Evolutionary conservation across 768 basidiomycete species (phyloP), one percentile per base, ranked within the genome.

Genomic region (Collybia mongolica): DNA sequence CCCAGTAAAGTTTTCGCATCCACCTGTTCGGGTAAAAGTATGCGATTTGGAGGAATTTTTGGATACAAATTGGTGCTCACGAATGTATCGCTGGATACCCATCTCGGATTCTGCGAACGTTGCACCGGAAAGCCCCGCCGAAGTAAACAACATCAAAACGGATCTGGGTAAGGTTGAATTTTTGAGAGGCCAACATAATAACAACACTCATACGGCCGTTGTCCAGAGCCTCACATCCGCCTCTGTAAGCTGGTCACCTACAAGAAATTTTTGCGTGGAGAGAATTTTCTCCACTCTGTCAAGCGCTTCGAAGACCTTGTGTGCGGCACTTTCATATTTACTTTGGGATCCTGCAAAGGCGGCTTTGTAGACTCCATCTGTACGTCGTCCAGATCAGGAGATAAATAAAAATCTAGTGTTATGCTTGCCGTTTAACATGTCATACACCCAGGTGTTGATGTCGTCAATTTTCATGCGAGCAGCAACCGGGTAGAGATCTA

Each of bases 1-100:
- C 87, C 93, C 93, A 98, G 74, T 98, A 98, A 17, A 98, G 70
- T 62, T 86, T 84, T 65, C 83, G 84, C 70, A 90, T 61, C 88
- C 92, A 95, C 36, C 83, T 86, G 52, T 22, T 18, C 39, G 24
- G 11, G 12, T 14, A 20, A 14, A 48, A 37, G 4, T 24, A 15
- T 22, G 22, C 12, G 6, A 5, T 15, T 14, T 23, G 7, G 2
- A 8, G 9, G 2, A n/a, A 17, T 14, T n/a, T 9, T n/a, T 55
- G 55, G 24, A 12, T n/a, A 8, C 61, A 36, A 18, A 42, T 23
- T 14, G 18, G 29, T 12, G 29, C 76, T 39, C 48, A 80, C 83
- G 64, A 63, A 70, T 98, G 80, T 43, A 97, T 80, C 42, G 83
- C 79, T 17, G 95, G 94, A 66, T 94, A 98, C 3, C 89, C 88